Percentiles rank a stretch among this genome's conserved stretches.
These are phyloP conservation scores for Phytophthora pini DNA, from an alignment of 352 stramenopile genomes.

Conservation along the genomic window DNA sequence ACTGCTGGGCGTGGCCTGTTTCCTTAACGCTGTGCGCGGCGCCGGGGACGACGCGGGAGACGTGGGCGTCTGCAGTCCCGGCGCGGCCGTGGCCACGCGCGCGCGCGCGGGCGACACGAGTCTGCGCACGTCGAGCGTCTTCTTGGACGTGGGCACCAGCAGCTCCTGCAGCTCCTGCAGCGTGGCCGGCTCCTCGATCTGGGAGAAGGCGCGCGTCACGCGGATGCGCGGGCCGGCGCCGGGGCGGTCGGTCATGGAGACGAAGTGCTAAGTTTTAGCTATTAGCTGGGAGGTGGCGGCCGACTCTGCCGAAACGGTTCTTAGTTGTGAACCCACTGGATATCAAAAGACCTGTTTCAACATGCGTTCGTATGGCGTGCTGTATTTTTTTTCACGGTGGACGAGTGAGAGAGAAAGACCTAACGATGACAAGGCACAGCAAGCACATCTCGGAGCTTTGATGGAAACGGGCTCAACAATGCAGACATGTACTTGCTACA, in stretches of 20 bases:
- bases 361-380: background rate
- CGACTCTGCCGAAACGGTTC: slow-evolving; percentile 19
- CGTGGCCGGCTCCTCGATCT: slow-evolving; percentile 61
- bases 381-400: too few species aligned
- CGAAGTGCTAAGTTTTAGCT: background rate
- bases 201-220: slow-evolving; percentile 64
- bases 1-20: slow-evolving; percentile 13
- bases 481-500: too few species aligned
- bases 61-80: slow-evolving; percentile 20
- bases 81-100: background rate
- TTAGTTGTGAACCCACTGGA: background rate
- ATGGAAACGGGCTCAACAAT: too few species aligned
- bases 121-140: slow-evolving; percentile 67
- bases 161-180: slow-evolving; percentile 40
- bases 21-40: slow-evolving; percentile 7
- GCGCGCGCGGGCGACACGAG: slow-evolving; percentile 59
- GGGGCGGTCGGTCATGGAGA: background rate
- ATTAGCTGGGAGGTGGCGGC: background rate
- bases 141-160: slow-evolving; percentile 31
- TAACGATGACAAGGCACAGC: background rate
- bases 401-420: slow-evolving; percentile 4
- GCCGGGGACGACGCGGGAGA: slow-evolving; percentile 20
- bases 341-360: background rate
- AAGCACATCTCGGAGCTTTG: background rate
- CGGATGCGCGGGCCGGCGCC: slow-evolving; percentile 26